Conservation (phyloP, 2,329 filamentous ascomycete species). For the Tolypocladium album region DNA sequence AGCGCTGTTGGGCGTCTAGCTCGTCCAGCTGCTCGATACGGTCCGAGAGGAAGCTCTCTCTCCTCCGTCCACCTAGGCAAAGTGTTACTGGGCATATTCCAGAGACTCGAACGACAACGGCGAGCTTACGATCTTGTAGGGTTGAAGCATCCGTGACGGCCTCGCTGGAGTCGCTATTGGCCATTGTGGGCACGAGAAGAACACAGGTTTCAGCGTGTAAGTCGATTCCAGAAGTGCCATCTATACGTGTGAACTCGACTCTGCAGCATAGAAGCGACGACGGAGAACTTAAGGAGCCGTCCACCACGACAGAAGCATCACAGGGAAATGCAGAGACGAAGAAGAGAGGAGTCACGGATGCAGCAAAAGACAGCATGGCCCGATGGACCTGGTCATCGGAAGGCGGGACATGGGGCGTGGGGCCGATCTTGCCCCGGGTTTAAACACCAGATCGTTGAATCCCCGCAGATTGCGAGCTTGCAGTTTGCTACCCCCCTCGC, state of each 20-base stretch:
- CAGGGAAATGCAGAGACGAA: not conserved
- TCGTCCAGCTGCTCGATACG: slow-evolving; percentile 19
- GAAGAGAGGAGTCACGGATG: not conserved
- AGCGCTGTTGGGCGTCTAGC: slow-evolving; percentile 28
- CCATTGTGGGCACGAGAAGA: slow-evolving; percentile 7
- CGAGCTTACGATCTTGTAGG: not conserved
- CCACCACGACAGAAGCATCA: not conserved
- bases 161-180: slow-evolving; percentile 14
- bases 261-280: not conserved
- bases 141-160: slow-evolving; percentile 11
- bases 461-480: not conserved
- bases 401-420: not conserved
- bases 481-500: not conserved
- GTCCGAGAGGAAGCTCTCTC: slow-evolving; percentile 13
- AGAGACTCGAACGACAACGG: not conserved
- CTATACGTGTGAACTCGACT: not conserved
- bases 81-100: not conserved
- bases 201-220: not conserved
- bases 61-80: slow-evolving; percentile 11
- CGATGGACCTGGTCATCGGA: not conserved
- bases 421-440: not conserved
- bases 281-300: not conserved
- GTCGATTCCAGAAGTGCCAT: not conserved
- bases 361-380: not conserved
- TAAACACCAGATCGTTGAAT: not conserved